phyloP scores from a whole-genome alignment of 208 protist genomes.

The Angomonas deanei region DNA sequence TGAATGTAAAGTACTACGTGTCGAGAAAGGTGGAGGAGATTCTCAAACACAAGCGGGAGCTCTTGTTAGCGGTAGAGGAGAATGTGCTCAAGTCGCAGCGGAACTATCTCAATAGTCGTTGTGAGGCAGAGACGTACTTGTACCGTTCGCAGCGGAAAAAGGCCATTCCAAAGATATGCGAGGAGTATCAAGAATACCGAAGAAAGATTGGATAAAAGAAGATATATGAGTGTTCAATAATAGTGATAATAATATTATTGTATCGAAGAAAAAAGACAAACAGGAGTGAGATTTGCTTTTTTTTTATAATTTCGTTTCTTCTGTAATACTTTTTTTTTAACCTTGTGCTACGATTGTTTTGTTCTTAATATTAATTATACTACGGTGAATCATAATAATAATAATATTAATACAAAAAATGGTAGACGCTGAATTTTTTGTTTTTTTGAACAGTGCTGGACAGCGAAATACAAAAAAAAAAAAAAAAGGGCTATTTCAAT shows the following conservation, averaged over 20 bases:
- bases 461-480: neutral
- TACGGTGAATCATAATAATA: too few species aligned
- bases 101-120: conserved; percentile 63
- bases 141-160: conserved; percentile 53
- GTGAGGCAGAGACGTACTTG: conserved; percentile 73
- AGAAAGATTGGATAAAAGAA: conserved; percentile 25
- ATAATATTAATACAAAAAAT: too few species aligned
- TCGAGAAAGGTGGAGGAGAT: conserved; percentile 41
- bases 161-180: conserved; percentile 55
- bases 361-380: too few species aligned
- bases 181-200: conserved; percentile 43
- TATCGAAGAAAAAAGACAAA: neutral
- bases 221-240: neutral
- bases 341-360: neutral
- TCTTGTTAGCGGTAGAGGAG: conserved; percentile 35
- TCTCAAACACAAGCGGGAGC: conserved; percentile 23
- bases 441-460: too few species aligned
- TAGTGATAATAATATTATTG: conserved; percentile 9
- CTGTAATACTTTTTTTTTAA: conserved; percentile 2
- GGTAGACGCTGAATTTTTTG: too few species aligned
- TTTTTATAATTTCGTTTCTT: neutral
- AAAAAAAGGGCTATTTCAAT: too few species aligned
- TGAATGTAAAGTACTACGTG: conserved; percentile 69
- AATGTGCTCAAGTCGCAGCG: conserved; percentile 63
- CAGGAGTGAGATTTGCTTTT: neutral